Evolutionary conservation across 169 alveolate genomes (phyloP).

Genomic region (Eimeria nieschulzi): DNA sequence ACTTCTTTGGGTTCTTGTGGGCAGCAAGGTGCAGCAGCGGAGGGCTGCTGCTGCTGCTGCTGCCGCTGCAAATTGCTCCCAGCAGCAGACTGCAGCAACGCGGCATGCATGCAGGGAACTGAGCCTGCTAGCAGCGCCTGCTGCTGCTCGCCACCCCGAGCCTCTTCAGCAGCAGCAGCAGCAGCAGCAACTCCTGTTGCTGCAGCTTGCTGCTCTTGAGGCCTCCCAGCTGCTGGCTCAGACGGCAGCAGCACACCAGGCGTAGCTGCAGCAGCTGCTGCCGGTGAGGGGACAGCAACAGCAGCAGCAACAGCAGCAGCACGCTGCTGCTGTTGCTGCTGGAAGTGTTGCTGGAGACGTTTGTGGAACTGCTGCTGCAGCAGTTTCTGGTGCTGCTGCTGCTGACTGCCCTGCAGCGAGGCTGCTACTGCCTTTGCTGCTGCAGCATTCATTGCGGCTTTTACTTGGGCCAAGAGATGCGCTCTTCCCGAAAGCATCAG

Average conservation of each 20-base stretch:
- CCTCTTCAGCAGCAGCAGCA: not conserved
- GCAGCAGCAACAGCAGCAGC: not conserved
- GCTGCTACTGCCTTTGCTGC: slow-evolving; percentile 55
- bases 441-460: slow-evolving; percentile 42
- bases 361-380: not conserved
- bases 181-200: not conserved
- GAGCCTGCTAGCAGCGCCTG: not conserved
- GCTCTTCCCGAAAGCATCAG: slow-evolving; percentile 29
- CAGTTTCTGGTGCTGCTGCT: not conserved
- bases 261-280: not conserved
- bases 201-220: not conserved
- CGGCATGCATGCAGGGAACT: not conserved
- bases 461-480: slow-evolving; percentile 17
- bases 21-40: not conserved
- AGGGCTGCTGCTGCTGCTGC: slow-evolving; percentile 12
- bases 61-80: slow-evolving; percentile 2
- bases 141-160: not conserved
- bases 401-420: not conserved
- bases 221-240: slow-evolving; percentile 2
- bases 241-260: not conserved
- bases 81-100: slow-evolving; percentile 14
- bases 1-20: not conserved
- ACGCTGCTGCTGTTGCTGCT: slow-evolving; percentile 4
- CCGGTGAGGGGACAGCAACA: not conserved
- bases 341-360: slow-evolving; percentile 7